These are phyloP conservation scores for Syzygium aromaticum DNA, from an alignment of 345 rosid genomes.

Conservation along the genomic window DNA sequence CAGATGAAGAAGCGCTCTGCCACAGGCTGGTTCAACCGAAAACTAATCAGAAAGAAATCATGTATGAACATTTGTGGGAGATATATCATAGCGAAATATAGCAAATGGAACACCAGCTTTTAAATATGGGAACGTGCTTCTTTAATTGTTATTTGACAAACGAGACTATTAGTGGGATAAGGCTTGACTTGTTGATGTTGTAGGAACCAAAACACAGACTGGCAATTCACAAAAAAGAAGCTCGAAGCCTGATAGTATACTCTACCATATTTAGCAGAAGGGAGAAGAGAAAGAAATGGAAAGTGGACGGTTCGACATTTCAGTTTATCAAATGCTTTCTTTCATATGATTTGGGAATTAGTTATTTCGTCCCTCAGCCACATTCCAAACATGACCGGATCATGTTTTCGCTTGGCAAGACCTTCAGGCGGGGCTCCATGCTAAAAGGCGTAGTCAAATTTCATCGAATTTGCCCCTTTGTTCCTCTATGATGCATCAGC, in stretches of 20 bases:
- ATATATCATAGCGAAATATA: neutral
- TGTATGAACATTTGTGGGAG: neutral
- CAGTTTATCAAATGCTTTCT: neutral
- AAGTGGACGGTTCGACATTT: neutral
- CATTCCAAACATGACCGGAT: neutral
- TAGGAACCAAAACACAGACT: neutral
- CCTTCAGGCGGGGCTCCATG: neutral
- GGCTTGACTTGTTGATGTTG: neutral
- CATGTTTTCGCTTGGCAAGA: neutral
- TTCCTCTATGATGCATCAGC: neutral
- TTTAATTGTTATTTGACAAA: neutral
- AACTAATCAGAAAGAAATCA: neutral
- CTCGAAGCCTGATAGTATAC: neutral
- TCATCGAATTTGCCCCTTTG: neutral
- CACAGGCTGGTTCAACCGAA: constrained; percentile 6
- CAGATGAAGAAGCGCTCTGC: constrained; percentile 4
- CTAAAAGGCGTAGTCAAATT: neutral
- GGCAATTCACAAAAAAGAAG: neutral
- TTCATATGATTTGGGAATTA: neutral
- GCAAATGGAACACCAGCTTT: neutral
- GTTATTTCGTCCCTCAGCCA: neutral
- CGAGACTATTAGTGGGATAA: neutral
- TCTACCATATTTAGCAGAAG: neutral
- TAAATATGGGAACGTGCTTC: neutral
- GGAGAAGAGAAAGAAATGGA: neutral